These are phyloP conservation scores for Elaeis oleifera DNA, from an alignment of 202 grass and related monocot genomes.

Conservation along the genomic window DNA sequence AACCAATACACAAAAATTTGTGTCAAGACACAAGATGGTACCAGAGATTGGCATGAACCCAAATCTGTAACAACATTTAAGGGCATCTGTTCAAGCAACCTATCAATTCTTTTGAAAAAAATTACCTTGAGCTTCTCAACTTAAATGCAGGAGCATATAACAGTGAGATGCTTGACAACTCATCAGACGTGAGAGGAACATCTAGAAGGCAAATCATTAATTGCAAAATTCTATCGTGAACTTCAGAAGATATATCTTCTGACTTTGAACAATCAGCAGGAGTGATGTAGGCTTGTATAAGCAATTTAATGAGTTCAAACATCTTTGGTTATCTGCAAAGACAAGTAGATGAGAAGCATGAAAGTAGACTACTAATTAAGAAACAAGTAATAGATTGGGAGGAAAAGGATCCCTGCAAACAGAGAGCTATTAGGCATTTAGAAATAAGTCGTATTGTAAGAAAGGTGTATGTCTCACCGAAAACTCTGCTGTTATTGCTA, in stretches of 20 bases:
- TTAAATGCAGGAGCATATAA: slow-evolving; percentile 67
- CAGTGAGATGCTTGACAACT: slow-evolving; percentile 38
- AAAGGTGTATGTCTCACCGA: slow-evolving; percentile 40
- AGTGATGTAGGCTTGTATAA: slow-evolving; percentile 46
- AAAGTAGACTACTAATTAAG: slow-evolving; percentile 15
- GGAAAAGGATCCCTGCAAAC: slow-evolving; percentile 12
- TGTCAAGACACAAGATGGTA: too few relatives aligned
- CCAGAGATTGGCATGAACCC: too few relatives aligned
- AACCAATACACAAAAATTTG: not conserved
- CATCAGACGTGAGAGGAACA: slow-evolving; percentile 49
- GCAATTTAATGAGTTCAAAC: slow-evolving; percentile 46
- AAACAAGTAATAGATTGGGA: slow-evolving; percentile 6
- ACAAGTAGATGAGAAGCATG: not conserved
- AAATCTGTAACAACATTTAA: not conserved
- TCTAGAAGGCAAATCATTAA: slow-evolving; percentile 78
- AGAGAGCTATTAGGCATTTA: slow-evolving; percentile 9
- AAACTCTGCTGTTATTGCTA: slow-evolving; percentile 30
- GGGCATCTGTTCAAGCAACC: not conserved
- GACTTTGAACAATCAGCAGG: slow-evolving; percentile 32
- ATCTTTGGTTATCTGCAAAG: slow-evolving; percentile 52
- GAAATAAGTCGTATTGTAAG: not conserved
- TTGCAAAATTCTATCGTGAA: slow-evolving; percentile 63
- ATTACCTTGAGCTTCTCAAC: slow-evolving; percentile 52
- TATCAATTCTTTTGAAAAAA: not conserved
- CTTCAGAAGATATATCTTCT: slow-evolving; percentile 31